These are phyloP conservation scores for Fraxinus latifolia DNA, from an alignment of 305 asterid genomes.

Conservation along the genomic window DNA sequence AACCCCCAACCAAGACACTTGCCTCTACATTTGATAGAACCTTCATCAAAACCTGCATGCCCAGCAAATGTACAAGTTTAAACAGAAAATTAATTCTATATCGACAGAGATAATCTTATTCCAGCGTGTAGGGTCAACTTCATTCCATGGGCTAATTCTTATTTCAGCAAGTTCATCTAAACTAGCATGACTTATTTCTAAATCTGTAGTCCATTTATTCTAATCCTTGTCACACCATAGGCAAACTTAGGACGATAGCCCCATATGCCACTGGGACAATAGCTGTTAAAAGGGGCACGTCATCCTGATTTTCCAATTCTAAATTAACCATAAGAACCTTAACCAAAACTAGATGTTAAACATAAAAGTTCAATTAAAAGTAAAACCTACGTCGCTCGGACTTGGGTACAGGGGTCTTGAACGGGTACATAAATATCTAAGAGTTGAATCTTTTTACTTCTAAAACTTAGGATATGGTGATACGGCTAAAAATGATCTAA, in stretches of 20 bases:
- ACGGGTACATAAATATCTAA: neutral
- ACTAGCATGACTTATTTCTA: neutral
- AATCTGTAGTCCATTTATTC: neutral
- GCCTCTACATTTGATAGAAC: conserved; percentile 89
- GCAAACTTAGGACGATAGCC: neutral
- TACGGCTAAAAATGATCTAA: neutral
- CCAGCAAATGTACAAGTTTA: conserved; percentile 19
- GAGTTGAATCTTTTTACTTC: neutral
- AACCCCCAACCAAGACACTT: conserved; percentile 97
- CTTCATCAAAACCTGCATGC: conserved; percentile 80
- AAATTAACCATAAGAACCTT: neutral
- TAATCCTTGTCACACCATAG: neutral
- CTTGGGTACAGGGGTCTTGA: neutral
- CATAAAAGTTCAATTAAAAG: neutral
- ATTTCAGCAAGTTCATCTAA: neutral
- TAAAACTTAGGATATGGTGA: neutral
- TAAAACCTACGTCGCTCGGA: neutral
- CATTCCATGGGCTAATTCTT: neutral
- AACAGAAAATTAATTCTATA: neutral
- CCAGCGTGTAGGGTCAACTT: neutral
- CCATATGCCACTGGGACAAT: neutral
- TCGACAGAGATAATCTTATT: neutral
- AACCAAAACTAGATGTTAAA: neutral
- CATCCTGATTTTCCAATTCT: neutral
- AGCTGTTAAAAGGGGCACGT: neutral